phyloP scores from a whole-genome alignment of 306 rosid genomes.

The Erythrophleum fordii region DNA sequence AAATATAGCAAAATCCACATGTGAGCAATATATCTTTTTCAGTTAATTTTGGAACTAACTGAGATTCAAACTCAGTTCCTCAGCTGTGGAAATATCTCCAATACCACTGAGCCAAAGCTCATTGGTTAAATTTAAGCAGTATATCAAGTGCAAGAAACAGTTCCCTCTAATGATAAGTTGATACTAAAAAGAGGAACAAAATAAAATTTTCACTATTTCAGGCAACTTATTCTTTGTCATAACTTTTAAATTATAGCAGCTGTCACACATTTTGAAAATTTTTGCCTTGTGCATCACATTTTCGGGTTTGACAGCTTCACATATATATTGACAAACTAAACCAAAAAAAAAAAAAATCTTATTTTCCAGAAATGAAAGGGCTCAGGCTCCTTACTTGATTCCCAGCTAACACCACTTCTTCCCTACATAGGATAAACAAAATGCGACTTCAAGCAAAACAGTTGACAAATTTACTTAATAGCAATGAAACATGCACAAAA shows the following conservation, averaged over 20 bases:
- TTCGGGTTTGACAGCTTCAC: too few relatives aligned
- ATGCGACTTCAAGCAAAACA: background rate
- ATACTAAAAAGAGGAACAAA: too few relatives aligned
- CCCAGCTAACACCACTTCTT: slow-evolving; percentile 46
- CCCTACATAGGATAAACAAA: slow-evolving; percentile 51
- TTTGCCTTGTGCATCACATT: too few relatives aligned
- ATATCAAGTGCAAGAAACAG: background rate
- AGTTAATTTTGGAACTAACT: background rate
- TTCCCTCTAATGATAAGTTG: too few relatives aligned
- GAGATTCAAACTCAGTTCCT: background rate
- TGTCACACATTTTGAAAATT: too few relatives aligned
- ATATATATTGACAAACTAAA: background rate
- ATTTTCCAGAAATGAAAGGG: slow-evolving; percentile 13
- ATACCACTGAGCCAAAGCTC: background rate
- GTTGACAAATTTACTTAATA: background rate
- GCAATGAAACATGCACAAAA: background rate
- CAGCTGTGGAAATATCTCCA: background rate
- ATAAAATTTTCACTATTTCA: background rate
- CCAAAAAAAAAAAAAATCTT: slow-evolving; percentile 12
- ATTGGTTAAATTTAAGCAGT: slow-evolving; percentile 10
- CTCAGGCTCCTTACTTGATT: slow-evolving; percentile 60
- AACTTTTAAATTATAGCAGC: background rate
- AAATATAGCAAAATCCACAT: slow-evolving; percentile 20
- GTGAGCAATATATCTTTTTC: background rate
- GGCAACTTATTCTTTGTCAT: background rate